phyloP scores from a whole-genome alignment of 345 rosid species.

The Syzygium aromaticum region DNA sequence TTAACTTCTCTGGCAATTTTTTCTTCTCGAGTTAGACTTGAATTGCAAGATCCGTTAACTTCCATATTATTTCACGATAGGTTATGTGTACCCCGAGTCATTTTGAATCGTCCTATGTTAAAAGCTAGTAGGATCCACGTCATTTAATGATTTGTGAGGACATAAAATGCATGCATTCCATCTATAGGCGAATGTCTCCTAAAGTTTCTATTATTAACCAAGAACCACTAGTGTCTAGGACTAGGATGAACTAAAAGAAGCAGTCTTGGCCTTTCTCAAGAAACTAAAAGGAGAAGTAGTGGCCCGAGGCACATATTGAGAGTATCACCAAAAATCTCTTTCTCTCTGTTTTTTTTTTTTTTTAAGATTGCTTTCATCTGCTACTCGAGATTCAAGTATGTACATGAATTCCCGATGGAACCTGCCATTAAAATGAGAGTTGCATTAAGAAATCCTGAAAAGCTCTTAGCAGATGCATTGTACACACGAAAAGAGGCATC shows the following conservation, averaged over 20 bases:
- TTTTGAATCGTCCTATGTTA: neutral
- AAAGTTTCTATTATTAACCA: neutral
- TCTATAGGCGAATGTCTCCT: neutral
- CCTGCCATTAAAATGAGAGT: neutral
- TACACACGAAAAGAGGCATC: neutral
- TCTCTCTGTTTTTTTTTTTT: neutral
- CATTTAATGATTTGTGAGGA: neutral
- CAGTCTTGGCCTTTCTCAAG: neutral
- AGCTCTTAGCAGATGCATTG: neutral
- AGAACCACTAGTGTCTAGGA: neutral
- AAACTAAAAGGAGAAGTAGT: neutral
- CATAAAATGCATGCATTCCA: neutral
- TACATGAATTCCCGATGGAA: neutral
- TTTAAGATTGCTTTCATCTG: neutral
- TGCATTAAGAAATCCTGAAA: neutral
- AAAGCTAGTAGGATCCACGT: neutral
- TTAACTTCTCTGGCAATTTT: too few species aligned
- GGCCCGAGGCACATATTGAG: neutral
- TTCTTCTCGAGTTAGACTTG: too few species aligned
- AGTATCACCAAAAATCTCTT: neutral
- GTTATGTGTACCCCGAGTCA: neutral
- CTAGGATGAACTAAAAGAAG: neutral
- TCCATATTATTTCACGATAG: neutral
- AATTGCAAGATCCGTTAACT: neutral
- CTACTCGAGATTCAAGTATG: neutral